Conservation (phyloP, 768 basidiomycete species). For the Pleurotus eryngii region DNA sequence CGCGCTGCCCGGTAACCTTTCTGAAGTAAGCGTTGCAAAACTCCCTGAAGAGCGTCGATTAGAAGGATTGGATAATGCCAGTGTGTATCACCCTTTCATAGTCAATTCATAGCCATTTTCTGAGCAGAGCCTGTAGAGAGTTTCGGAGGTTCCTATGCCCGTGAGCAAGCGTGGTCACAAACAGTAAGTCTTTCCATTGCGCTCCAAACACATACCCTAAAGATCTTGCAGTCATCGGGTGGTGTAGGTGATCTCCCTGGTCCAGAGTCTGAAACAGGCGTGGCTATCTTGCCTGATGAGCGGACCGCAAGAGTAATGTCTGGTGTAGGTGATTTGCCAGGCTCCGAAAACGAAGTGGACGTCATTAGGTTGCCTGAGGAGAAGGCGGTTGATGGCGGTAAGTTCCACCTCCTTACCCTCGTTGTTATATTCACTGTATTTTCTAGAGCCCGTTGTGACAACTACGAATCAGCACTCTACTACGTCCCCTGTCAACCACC, state of each 20-base stretch:
- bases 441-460: neutral
- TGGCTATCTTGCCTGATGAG: constrained; percentile 50
- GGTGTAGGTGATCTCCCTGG: constrained; percentile 26
- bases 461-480: neutral
- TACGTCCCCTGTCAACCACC: neutral
- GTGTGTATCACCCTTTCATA: no score
- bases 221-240: neutral
- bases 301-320: constrained; percentile 14
- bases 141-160: no score
- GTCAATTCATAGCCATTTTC: no score
- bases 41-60: constrained; percentile 42
- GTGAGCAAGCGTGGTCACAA: no score
- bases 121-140: no score
- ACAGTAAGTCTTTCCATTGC: no score
- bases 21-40: constrained; percentile 43
- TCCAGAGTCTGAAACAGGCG: constrained; percentile 36
- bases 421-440: neutral
- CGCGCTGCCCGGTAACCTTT: constrained; percentile 42
- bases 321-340: constrained; percentile 41
- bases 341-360: constrained; percentile 13
- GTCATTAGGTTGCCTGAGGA: constrained; percentile 42
- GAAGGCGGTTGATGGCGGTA: neutral
- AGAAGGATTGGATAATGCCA: constrained; percentile 4
- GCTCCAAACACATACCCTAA: no score
- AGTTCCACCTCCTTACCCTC: neutral